Evolutionary conservation across 129 eudicot genomes (phyloP), one percentile per base, ranked within the genome.

Genomic region (Heracleum sosnowskyi): DNA sequence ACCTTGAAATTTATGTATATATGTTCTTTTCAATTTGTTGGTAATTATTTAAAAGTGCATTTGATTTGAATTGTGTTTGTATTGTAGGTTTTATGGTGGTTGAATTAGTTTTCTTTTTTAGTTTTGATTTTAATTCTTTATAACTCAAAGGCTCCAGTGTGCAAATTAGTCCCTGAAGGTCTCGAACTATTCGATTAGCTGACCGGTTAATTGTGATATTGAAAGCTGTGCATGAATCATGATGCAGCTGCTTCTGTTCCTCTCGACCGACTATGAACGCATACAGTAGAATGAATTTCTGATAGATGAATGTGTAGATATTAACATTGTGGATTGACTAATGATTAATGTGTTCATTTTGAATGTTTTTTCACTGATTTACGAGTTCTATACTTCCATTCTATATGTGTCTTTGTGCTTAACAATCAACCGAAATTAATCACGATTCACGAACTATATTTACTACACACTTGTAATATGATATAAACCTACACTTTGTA

Each of bases 231-330:
- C 86, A 88, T 77, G n/a, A n/a, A n/a, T n/a, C n/a, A n/a, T n/a
- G 93, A 95, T 73, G 89, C 94, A 9, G 90, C 91, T 77, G 97
- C 96, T 77, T 85, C 96, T 4, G 91, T 95, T 86, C 90, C 96
- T 33, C 87, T 95, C 47, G 92, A 90, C 15, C 33, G 1, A 20
- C 62, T 22, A 20, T 24, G 62, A 53, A 17, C 1, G 9, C 4
- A 26, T 47, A 44, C 16, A 44, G 2, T 12, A 44, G 16, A 11
- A n/a, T n/a, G n/a, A n/a, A n/a, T n/a, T n/a, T n/a, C n/a, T n/a
- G n/a, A n/a, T n/a, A n/a, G n/a, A n/a, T n/a, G n/a, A n/a, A 10
- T 44, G 3, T 44, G 16, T 16, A 44, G 11, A 11, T 53, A 35
- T 76, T 51, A 11, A 22, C 42, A n/a, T 34, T 31, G 13, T n/a